Evolutionary conservation across 768 basidiomycete species (phyloP).

Genomic region (Suillus ampliporus): DNA sequence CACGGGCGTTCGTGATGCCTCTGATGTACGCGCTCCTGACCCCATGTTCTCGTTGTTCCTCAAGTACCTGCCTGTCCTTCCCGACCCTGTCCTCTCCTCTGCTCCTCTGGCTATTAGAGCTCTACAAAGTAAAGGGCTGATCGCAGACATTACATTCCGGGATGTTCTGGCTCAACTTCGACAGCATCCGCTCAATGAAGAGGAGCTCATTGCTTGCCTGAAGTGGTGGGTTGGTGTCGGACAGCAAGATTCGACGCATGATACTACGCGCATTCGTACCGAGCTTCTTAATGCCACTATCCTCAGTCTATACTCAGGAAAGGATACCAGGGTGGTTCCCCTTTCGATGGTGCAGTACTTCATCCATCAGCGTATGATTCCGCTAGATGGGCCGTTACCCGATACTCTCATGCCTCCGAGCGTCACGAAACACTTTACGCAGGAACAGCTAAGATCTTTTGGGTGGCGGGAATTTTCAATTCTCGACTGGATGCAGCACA

Average conservation of each 20-base stretch:
- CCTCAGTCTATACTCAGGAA: constrained; percentile 48
- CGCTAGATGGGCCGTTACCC: constrained; percentile 80
- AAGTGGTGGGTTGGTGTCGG: constrained; percentile 78
- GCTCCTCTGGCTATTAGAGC: constrained; percentile 65
- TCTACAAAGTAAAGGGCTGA: constrained; percentile 64
- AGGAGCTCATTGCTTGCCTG: constrained; percentile 82
- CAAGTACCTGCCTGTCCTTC: constrained; percentile 76
- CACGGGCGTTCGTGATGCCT: constrained; percentile 68
- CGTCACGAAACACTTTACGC: constrained; percentile 64
- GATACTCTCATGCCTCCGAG: constrained; percentile 69
- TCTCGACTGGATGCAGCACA: constrained; percentile 74
- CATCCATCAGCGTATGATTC: constrained; percentile 73
- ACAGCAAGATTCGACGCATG: constrained; percentile 38
- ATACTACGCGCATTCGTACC: constrained; percentile 52
- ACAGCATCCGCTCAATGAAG: constrained; percentile 66
- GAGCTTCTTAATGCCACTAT: constrained; percentile 78
- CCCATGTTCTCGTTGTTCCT: constrained; percentile 74
- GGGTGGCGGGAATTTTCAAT: constrained; percentile 82
- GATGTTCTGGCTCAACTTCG: constrained; percentile 86
- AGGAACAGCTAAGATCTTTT: constrained; percentile 61
- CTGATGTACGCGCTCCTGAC: constrained; percentile 77
- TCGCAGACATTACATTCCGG: constrained; percentile 76
- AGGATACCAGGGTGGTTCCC: constrained; percentile 63
- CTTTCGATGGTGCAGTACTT: constrained; percentile 74
- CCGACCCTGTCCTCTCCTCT: constrained; percentile 59